phyloP scores from a whole-genome alignment of 2,329 filamentous ascomycete genomes.

The Didymella pomorum region DNA sequence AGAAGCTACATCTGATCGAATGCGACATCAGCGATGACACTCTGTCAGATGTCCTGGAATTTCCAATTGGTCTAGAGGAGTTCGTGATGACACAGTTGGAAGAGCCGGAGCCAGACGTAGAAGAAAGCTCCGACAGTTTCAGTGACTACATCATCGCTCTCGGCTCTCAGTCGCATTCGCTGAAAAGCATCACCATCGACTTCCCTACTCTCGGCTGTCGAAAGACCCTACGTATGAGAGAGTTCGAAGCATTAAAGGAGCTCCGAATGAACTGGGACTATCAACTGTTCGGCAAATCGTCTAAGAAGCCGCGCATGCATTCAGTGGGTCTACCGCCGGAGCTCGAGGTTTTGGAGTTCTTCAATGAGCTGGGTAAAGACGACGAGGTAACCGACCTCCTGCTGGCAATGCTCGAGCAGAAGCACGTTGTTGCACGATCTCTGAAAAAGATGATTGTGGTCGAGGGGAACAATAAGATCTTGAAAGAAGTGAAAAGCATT shows the following conservation, averaged over 20 bases:
- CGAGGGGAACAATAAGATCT: constrained; percentile 36
- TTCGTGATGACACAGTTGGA: constrained; percentile 45
- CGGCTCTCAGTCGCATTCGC: constrained; percentile 38
- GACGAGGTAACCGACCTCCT: constrained; percentile 41
- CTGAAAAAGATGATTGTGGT: constrained; percentile 39
- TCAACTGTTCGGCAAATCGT: constrained; percentile 44
- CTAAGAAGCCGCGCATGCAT: constrained; percentile 42
- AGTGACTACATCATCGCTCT: constrained; percentile 44
- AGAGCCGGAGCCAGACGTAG: constrained; percentile 41
- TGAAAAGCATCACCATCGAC: constrained; percentile 43
- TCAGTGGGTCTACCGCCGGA: constrained; percentile 42
- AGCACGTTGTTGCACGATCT: constrained; percentile 35
- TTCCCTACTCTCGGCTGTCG: constrained; percentile 38
- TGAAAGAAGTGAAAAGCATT: constrained; percentile 34
- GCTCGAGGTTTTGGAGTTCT: constrained; percentile 42
- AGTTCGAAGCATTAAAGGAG: constrained; percentile 36
- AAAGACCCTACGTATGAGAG: constrained; percentile 41
- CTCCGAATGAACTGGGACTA: constrained; percentile 45
- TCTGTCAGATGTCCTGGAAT: constrained; percentile 41
- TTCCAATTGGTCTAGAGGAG: constrained; percentile 42
- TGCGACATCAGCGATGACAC: constrained; percentile 47
- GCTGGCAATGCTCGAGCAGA: constrained; percentile 38
- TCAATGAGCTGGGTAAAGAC: constrained; percentile 45
- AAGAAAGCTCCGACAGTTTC: constrained; percentile 45
- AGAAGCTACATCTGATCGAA: constrained; percentile 40